Base-by-base conservation (phyloP, 352 stramenopile genomes). In the Pythium apleroticum region DNA sequence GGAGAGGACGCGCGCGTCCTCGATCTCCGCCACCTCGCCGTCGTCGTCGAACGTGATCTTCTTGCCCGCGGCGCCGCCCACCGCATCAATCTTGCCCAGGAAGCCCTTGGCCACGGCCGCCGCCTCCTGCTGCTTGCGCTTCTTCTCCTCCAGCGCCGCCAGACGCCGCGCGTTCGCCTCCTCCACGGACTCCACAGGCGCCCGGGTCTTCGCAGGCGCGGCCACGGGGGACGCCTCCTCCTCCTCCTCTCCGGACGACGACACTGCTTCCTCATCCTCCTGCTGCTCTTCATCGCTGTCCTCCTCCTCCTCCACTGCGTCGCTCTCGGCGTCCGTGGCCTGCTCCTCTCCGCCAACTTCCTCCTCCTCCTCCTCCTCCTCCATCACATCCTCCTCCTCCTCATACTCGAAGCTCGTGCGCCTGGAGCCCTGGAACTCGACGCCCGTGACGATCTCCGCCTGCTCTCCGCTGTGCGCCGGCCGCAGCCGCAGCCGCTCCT, bases 1-100 rank as follows among this genome's bases (percentile, higher is more conserved):
- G 15, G 37, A 22, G 11, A 20, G 11, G 5, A 31, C 25, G 53
- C 60, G 58, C 4, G 54, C 43, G 15, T 58, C 58, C 20, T 86
- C 74, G 8, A 68, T 54, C 49, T 84, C 78, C n/a, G 71, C 71
- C 25, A 86, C 79, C 56, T 89, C 83, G 3, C 77, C 81, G 57
- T 82, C 84, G 55, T 87, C 79, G 63, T 89, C 80, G 66, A 90
- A 93, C 48, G 77, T 89, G 61, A 93, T 91, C 65, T 89, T 93
- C 71, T 84, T 90, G 14, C 53, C 61, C 14, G 68, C 62, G 4
- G 65, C 68, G 0, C 57, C 70, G 9, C 74, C 79, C 35, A 77
- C 64, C 28, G 77, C 56, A 20, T 72, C 52, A 27, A 76, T 78
- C 33, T 76, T 76, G 3, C 54, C 60, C 8, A 73, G 24, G 43